Percentiles rank a stretch among this genome's conserved stretches.
Evolutionary conservation across 306 rosid genomes (phyloP).

Genomic region (Glycine soja): DNA sequence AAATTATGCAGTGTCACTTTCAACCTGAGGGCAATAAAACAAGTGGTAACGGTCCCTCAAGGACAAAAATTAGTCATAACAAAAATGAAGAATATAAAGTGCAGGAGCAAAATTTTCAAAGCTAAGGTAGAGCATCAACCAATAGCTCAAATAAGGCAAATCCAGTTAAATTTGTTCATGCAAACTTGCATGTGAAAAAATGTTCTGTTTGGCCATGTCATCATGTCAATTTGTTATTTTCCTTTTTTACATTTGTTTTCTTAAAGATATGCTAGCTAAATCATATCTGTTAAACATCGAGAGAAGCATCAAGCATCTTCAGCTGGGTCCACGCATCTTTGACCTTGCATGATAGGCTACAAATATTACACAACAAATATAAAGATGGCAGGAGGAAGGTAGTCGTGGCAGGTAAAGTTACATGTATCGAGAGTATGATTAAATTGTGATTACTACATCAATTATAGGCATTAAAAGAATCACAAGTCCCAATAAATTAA

Average conservation of each 20-base stretch:
- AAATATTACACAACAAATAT: neutral
- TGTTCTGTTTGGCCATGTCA: neutral
- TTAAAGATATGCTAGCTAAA: neutral
- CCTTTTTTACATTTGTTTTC: neutral
- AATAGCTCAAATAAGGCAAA: neutral
- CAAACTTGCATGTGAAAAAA: too few species aligned
- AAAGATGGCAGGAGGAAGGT: conserved; percentile 25
- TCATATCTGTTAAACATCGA: conserved; percentile 3
- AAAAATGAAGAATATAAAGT: neutral
- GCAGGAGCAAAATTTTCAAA: neutral
- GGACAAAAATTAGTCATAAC: neutral
- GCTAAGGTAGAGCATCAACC: neutral
- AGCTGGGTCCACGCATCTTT: too few species aligned
- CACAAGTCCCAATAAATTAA: conserved; percentile 59
- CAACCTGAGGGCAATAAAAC: neutral
- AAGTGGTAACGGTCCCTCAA: neutral
- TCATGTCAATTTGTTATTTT: neutral
- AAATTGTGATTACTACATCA: conserved; percentile 57
- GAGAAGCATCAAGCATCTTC: neutral
- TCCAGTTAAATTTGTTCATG: neutral
- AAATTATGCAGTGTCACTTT: neutral
- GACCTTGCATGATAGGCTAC: neutral
- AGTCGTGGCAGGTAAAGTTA: conserved; percentile 38
- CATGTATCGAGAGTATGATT: conserved; percentile 56
- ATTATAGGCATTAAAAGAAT: conserved; percentile 68